Evolutionary conservation across 2,329 filamentous ascomycete species (phyloP).

Genomic region (Claviceps paspali): DNA sequence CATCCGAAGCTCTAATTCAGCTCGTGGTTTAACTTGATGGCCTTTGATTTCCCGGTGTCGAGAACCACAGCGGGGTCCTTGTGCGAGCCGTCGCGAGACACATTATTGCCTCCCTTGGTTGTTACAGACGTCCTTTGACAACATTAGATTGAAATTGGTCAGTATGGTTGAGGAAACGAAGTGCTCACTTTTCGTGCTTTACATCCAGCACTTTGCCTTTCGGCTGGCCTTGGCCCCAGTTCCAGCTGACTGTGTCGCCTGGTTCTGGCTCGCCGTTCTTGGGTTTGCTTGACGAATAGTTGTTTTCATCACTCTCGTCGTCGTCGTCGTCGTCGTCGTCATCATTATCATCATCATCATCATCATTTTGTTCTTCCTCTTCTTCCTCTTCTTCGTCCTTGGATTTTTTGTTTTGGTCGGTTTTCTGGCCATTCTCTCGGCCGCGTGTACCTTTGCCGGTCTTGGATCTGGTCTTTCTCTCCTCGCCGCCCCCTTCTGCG

Average conservation of each 20-base stretch:
- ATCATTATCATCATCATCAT: background rate
- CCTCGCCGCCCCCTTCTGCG: background rate
- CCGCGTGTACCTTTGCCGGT: too few relatives aligned
- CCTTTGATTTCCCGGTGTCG: conserved; percentile 14
- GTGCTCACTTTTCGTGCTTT: conserved; percentile 24
- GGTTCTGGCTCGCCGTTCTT: conserved; percentile 17
- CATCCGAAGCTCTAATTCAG: conserved; percentile 3
- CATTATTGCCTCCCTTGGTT: conserved; percentile 26
- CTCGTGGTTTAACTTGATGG: conserved; percentile 5
- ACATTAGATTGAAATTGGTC: background rate
- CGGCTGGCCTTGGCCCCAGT: conserved; percentile 28
- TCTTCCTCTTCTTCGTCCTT: background rate
- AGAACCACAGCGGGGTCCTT: conserved; percentile 29
- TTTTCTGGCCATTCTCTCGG: background rate
- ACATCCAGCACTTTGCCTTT: conserved; percentile 29
- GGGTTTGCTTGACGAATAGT: conserved; percentile 2
- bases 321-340: background rate
- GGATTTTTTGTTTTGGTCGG: background rate
- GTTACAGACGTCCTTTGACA: conserved; percentile 19
- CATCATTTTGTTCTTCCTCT: background rate
- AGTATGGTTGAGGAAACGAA: background rate
- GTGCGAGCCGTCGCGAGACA: conserved; percentile 22
- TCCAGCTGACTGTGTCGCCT: conserved; percentile 31
- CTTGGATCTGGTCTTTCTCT: background rate
- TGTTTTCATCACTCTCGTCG: background rate